phyloP scores from a whole-genome alignment of 257 asterid species.

The Solanum dulcamara region DNA sequence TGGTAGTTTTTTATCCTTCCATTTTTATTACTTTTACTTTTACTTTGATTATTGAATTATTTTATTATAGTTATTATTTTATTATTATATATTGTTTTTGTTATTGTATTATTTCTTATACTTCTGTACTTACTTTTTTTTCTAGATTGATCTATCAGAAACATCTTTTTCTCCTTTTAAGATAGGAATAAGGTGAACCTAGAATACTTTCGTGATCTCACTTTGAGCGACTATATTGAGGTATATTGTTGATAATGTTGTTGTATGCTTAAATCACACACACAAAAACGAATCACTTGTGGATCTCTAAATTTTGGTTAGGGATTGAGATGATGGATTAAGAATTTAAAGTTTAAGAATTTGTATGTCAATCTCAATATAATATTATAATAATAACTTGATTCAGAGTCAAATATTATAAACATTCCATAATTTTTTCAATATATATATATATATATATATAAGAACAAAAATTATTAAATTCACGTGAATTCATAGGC shows the following conservation, averaged over 20 bases:
- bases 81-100: not conserved
- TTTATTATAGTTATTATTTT: not conserved
- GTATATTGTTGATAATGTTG: not conserved
- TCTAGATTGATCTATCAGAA: not conserved
- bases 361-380: not conserved
- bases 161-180: not conserved
- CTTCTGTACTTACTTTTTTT: not conserved
- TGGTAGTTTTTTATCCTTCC: not conserved
- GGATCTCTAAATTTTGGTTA: not conserved
- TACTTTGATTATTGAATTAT: not conserved
- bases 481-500: not conserved
- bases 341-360: not conserved
- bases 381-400: not conserved
- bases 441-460: rapidly evolving
- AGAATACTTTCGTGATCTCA: not conserved
- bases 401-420: not conserved
- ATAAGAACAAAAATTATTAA: not conserved
- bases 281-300: not conserved
- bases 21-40: not conserved
- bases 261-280: not conserved
- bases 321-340: not conserved
- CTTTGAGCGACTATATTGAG: not conserved
- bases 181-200: no score
- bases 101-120: no score
- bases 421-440: not conserved